Conservation (phyloP, 1,284 basidiomycete species). For the Schizopora paradoxa region DNA sequence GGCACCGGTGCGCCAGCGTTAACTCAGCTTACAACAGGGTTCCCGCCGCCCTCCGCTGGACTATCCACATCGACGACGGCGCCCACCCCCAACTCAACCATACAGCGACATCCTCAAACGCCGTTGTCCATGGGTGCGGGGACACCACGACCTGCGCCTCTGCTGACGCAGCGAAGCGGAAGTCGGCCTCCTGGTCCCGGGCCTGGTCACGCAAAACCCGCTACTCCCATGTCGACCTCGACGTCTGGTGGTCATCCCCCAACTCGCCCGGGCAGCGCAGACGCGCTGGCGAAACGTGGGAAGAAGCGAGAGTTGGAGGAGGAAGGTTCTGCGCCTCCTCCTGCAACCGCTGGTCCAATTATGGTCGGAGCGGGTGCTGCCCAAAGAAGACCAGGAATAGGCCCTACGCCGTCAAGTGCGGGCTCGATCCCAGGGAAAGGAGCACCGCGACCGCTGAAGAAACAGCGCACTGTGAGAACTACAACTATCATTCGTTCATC, state of each 20-base stretch:
- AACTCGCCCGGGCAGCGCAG: constrained; percentile 8
- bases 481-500: constrained; percentile 1
- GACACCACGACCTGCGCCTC: constrained; percentile 33
- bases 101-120: constrained; percentile 10
- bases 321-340: constrained; percentile 21
- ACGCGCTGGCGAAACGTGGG: constrained; percentile 33
- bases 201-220: no score
- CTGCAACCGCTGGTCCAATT: constrained; percentile 10
- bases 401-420: constrained; percentile 24
- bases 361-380: background rate
- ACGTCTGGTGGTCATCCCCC: no score
- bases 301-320: constrained; percentile 49
- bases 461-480: constrained; percentile 62
- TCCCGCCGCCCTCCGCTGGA: constrained; percentile 25
- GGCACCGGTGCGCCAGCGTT: constrained; percentile 26
- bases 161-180: no score
- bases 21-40: constrained; percentile 26
- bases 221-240: no score
- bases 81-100: constrained; percentile 10
- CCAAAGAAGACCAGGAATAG: constrained; percentile 11
- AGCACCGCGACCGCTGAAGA: constrained; percentile 68
- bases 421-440: constrained; percentile 54
- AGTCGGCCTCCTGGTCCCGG: constrained; percentile 15
- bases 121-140: constrained; percentile 21
- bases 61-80: constrained; percentile 14